Conservation (phyloP, 352 stramenopile genomes). For the Pythium chondricola region DNA sequence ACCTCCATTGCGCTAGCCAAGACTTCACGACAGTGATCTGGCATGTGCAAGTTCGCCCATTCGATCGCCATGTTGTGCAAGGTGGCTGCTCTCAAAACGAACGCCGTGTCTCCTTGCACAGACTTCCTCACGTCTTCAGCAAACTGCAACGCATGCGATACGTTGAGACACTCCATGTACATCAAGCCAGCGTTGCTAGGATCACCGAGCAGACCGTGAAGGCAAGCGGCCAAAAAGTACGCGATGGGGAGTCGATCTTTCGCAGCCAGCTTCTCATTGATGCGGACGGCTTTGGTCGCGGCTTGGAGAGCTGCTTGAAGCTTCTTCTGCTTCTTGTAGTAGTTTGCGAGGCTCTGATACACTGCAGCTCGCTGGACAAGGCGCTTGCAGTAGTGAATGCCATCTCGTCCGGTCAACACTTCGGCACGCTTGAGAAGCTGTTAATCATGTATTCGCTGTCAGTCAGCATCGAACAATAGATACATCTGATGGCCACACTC, state of each 20-base stretch:
- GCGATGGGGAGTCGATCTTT: constrained; percentile 52
- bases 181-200: constrained; percentile 55
- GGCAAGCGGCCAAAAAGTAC: constrained; percentile 53
- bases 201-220: constrained; percentile 50
- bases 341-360: constrained; percentile 56
- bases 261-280: constrained; percentile 48
- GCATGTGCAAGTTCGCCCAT: constrained; percentile 58
- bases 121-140: neutral
- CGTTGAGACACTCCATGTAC: constrained; percentile 49
- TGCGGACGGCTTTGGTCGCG: constrained; percentile 46
- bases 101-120: constrained; percentile 27
- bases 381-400: constrained; percentile 63
- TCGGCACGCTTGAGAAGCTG: constrained; percentile 48
- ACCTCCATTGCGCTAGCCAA: constrained; percentile 60
- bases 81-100: constrained; percentile 44
- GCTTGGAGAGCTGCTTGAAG: constrained; percentile 55
- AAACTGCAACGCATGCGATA: constrained; percentile 30
- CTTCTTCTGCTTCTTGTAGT: constrained; percentile 80
- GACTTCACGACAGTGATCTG: constrained; percentile 47
- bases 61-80: constrained; percentile 73
- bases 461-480: too few species aligned
- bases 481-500: constrained; percentile 1
- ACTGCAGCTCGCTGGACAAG: constrained; percentile 47
- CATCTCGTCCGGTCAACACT: constrained; percentile 46
- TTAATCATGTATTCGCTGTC: too few species aligned